Conservation (phyloP, 768 basidiomycete genomes). For the Paxillus ammoniavirescens region DNA sequence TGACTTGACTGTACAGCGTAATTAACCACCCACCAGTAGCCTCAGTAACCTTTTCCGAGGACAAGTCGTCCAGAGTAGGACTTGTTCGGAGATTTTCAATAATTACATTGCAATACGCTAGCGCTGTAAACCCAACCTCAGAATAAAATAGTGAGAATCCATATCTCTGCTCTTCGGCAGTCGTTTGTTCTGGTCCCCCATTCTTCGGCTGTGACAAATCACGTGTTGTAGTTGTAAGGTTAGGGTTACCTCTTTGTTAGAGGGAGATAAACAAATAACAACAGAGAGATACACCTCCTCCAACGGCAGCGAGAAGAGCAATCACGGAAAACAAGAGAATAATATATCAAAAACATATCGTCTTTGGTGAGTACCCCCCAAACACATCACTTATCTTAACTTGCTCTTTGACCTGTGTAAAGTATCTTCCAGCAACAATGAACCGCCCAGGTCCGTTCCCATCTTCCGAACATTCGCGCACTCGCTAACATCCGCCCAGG, state of each 20-base stretch:
- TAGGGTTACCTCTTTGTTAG: constrained; percentile 18
- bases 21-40: too few species aligned
- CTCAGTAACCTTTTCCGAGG: too few species aligned
- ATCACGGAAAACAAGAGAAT: constrained; percentile 13
- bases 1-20: too few species aligned
- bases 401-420: neutral
- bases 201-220: neutral
- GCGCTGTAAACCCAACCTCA: too few species aligned
- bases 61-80: too few species aligned
- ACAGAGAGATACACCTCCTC: constrained; percentile 19
- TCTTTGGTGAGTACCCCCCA: constrained; percentile 1
- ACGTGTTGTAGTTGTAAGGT: constrained; percentile 6
- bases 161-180: too few species aligned
- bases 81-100: too few species aligned
- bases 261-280: constrained; percentile 25
- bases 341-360: constrained; percentile 5
- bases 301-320: constrained; percentile 9
- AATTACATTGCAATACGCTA: too few species aligned
- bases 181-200: too few species aligned
- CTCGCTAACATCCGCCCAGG: constrained; percentile 42
- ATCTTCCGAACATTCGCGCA: constrained; percentile 10
- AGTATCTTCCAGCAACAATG: constrained; percentile 33
- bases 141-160: too few species aligned
- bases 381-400: neutral
- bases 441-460: constrained; percentile 56